Evolutionary conservation across 495 filamentous ascomycete species (phyloP), one percentile per base, ranked within the genome.

Genomic region (Chaetomium fimeti): DNA sequence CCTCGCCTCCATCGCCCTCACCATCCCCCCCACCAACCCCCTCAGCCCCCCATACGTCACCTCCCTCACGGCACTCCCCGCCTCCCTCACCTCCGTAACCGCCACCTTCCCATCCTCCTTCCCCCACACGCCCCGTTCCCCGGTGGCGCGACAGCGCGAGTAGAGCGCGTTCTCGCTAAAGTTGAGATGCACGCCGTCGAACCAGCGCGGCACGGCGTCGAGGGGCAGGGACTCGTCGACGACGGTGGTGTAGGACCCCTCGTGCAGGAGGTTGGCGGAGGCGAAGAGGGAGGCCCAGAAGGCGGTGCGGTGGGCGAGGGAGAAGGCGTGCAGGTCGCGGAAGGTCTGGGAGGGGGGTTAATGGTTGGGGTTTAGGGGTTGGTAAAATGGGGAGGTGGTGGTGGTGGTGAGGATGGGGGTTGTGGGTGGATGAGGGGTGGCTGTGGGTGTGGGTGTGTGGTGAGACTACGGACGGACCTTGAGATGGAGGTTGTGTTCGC

Each of bases 51-150:
- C 81, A 83, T 87, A 93, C 24, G 85, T 90, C 29, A 88, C 71
- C 66, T 85, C 69, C 28, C 81, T 74, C 9, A 82, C 72, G 62
- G 86, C 82, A 0, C 77, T 79, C 18, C 73, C 82, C 25, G 88
- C 89, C 76, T 93, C 90, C 29, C 89, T 83, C 20, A 91, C 82
- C 71, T 89, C 85, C n/a, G 85, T 90, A 40, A 87, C 61, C 25
- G 88, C 89, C 48, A 89, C 78, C 69, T 87, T 90, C 57, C 64
- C 67, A 59, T 91, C 87, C 68, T 91, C 88, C 75, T 93, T 93
- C 42, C 81, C 79, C 42, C 64, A 56, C 9, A 72, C 87, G 6
- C 75, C 75, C 15, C 74, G 70, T 20, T 0, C 16, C n/a, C 66
- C 60, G 22, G 70, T 64, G 27, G 71, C 71, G 3, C 71, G 49